Conservation (phyloP, 129 eudicot genomes). For the Chrysanthemum lavandulifolium region DNA sequence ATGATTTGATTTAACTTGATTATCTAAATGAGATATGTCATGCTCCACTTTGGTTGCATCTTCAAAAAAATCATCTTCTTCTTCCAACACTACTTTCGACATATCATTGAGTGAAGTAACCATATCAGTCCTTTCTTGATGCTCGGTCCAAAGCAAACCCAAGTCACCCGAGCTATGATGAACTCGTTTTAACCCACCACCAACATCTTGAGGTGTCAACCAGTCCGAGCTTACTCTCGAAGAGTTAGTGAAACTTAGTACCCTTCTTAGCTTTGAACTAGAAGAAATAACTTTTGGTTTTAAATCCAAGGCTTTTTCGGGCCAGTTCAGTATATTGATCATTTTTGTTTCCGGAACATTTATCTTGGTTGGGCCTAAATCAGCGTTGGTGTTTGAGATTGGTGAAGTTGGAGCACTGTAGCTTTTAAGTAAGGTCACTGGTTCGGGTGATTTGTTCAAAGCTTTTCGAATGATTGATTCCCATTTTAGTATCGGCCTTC, state of each 20-base stretch:
- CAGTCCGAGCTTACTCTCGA: constrained; percentile 52
- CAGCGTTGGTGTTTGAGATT: constrained; percentile 39
- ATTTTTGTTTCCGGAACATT: constrained; percentile 27
- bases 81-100: constrained; percentile 51
- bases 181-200: constrained; percentile 54
- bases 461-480: constrained; percentile 78
- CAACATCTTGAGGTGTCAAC: constrained; percentile 34
- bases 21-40: constrained; percentile 24
- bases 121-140: constrained; percentile 40
- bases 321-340: constrained; percentile 62
- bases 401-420: constrained; percentile 96
- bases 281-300: constrained; percentile 59
- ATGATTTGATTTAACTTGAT: constrained; percentile 24
- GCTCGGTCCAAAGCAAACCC: constrained; percentile 46
- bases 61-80: constrained; percentile 58
- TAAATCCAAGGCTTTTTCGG: constrained; percentile 61
- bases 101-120: constrained; percentile 50
- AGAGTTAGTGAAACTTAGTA: constrained; percentile 57
- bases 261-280: constrained; percentile 57
- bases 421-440: constrained; percentile 58
- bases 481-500: constrained; percentile 85
- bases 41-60: constrained; percentile 33
- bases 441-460: constrained; percentile 60
- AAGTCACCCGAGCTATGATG: constrained; percentile 76
- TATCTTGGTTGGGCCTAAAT: constrained; percentile 12